Evolutionary conservation across 305 asterid species (phyloP), one percentile per base, ranked within the genome.

Genomic region (Fraxinus sp.): DNA sequence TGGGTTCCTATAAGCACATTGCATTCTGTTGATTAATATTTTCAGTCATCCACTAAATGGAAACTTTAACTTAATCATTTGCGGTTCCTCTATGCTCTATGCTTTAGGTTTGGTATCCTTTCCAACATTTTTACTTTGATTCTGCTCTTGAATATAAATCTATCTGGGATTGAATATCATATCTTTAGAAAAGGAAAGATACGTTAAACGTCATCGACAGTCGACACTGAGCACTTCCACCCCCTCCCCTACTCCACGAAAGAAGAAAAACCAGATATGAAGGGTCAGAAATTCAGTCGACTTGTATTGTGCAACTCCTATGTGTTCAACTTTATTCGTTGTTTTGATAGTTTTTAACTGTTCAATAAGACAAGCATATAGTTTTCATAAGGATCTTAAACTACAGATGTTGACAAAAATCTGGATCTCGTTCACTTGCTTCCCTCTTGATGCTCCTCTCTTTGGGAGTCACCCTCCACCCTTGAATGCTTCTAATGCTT

Each of bases 111-210:
- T 44, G 55, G 55, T 44, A 44, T 44, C 55, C 16, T 10, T 44
- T 11, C 55, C 55, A 44, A 10, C 55, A 10, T 44, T 44, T 44
- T 44, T 44, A 44, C 55, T 44, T 10, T 44, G 55, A 44, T 44
- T 44, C 55, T 44, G 55, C 13, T 44, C n/a, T 39, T 39, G 46
- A 39, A 39, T 39, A 39, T 7, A 44, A 10, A 11, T 44, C 5
- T 44, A 44, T 44, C 55, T 11, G 55, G 14, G 55, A 44, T 44
- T 44, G 55, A 44, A 44, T 44, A 49, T 49, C 59, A 14, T 49
- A 14, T 13, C 8, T 2, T 18, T 59, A 20, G 52, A 79, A 83
- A 83, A 72, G 62, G 46, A 66, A 79, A 62, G 44, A 74, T 33
- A 64, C 74, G 79, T 73, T 57, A 32, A 74, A 73, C 62, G 5